Base-by-base conservation (phyloP, 2,329 filamentous ascomycete species). In the Neoarthrinium moseri region DNA sequence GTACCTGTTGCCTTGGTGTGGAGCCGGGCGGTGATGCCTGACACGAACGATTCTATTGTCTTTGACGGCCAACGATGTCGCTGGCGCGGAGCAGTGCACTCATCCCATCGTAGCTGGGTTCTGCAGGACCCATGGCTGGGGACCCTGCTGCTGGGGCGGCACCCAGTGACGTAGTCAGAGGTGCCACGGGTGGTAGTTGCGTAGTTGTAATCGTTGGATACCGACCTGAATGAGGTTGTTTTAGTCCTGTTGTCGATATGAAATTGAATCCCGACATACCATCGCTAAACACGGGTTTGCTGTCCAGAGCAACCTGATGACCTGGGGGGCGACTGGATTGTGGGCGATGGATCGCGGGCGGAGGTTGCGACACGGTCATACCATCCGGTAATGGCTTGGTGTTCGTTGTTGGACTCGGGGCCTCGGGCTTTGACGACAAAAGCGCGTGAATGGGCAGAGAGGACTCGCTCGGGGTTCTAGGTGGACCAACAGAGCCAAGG, bases 71-170 rank as follows among this genome's bases (percentile, higher is more conserved):
- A 30, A 83, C 77, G 49, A 84, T 78, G 53, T 83, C 80, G 24
- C 80, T 78, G 8, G 81, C 81, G 49, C 70, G 71, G 2, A 84
- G 59, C 10, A 84, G 64, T 6, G 80, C 80, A 48, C 71, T 80
- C 64, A 84, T 79, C 2, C 80, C 80, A 50, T 84, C 80, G 17
- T 83, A 62, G 4, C 62, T 58, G 5, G 51, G 52, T 4, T 65
- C 63, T 17, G 10, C 20, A 20, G 26, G 22, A 6, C 30, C 41
- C n/a, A 13, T n/a, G n/a, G 17, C n/a, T 12, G 17, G 35, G 3
- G 55, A 35, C 6, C 32, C 18, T 15, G 22, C 26, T 15, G 35
- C 33, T 13, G 43, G 8, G 6, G 33, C 12, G 20, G 13, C 27
- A 12, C 32, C n/a, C 37, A 34, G 7, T 17, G 43, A 10, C 15